A percentile compares a stretch with the other conserved stretches of the same genome.
phyloP scores from a whole-genome alignment of 495 filamentous ascomycete species.

The Entonaema liquescens region DNA sequence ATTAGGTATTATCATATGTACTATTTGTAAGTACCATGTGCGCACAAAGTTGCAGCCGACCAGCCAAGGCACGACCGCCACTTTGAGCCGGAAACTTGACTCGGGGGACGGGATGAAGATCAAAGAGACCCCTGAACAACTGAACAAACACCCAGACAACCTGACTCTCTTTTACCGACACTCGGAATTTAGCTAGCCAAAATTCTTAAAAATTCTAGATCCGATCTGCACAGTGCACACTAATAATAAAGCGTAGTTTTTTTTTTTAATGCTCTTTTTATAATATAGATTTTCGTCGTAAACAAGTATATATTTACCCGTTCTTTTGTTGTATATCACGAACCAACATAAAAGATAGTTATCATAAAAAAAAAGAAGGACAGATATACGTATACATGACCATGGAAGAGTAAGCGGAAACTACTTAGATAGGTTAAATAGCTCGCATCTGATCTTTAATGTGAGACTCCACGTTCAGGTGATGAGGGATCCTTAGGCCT shows the following conservation, averaged over 20 bases:
- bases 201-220: conserved; percentile 22
- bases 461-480: conserved; percentile 10
- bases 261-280: conserved; percentile 3
- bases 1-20: neutral
- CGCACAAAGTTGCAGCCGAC: conserved; percentile 35
- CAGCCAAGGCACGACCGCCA: conserved; percentile 25
- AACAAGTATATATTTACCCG: too few species aligned
- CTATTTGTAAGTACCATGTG: neutral
- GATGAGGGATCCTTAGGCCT: conserved; percentile 24
- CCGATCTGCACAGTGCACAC: conserved; percentile 16
- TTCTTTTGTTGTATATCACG: neutral
- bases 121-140: conserved; percentile 35
- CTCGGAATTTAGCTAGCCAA: conserved; percentile 15
- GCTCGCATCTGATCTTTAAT: conserved; percentile 34
- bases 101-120: conserved; percentile 41
- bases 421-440: conserved; percentile 22
- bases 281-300: conserved; percentile 15
- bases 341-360: neutral
- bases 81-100: conserved; percentile 40
- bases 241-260: conserved; percentile 5
- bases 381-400: neutral
- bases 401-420: neutral
- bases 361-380: conserved; percentile 2
- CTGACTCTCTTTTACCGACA: conserved; percentile 41
- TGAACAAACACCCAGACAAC: too few species aligned